A percentile compares a stretch with the other conserved stretches of the same genome.
Evolutionary conservation across 352 stramenopile genomes (phyloP).

Genomic region (Pythium dissotocum): DNA sequence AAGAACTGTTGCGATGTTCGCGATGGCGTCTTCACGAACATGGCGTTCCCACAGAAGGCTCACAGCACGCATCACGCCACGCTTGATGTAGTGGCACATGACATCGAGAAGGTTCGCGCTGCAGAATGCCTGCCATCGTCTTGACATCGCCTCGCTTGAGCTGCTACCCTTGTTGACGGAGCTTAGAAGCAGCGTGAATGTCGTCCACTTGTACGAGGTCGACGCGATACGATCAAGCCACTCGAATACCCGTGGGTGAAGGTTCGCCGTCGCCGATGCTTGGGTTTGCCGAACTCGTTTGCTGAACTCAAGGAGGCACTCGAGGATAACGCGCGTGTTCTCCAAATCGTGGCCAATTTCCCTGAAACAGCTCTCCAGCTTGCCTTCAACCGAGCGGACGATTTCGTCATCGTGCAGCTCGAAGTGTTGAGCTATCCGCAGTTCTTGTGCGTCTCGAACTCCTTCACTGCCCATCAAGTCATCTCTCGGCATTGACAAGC

Average conservation of each 20-base stretch:
- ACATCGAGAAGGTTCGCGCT: slow-evolving; percentile 34
- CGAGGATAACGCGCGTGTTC: slow-evolving; percentile 23
- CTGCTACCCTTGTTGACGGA: slow-evolving; percentile 21
- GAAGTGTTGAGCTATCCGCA: not conserved
- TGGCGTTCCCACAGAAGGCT: slow-evolving; percentile 63
- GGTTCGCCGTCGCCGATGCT: not conserved
- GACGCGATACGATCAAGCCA: slow-evolving; percentile 28
- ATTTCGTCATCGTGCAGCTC: slow-evolving; percentile 1
- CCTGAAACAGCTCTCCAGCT: slow-evolving; percentile 18
- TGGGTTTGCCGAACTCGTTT: slow-evolving; percentile 22
- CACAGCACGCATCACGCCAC: slow-evolving; percentile 52
- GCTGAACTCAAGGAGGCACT: slow-evolving; percentile 25
- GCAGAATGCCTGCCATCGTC: slow-evolving; percentile 44
- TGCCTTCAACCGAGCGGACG: slow-evolving; percentile 10
- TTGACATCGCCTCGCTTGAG: slow-evolving; percentile 15
- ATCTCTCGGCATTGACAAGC: not conserved
- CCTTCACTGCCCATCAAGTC: not conserved
- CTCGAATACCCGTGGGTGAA: slow-evolving; percentile 4
- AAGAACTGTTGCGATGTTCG: slow-evolving; percentile 42
- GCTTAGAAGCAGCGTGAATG: slow-evolving; percentile 56
- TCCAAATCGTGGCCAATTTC: slow-evolving; percentile 26
- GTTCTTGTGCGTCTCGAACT: not conserved
- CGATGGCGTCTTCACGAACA: slow-evolving; percentile 31
- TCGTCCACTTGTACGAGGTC: slow-evolving; percentile 63
- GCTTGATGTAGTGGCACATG: slow-evolving; percentile 46